A percentile compares a stretch with the other conserved stretches of the same genome.
Conservation (phyloP, 495 filamentous ascomycete species). For the Daldinia decipiens region DNA sequence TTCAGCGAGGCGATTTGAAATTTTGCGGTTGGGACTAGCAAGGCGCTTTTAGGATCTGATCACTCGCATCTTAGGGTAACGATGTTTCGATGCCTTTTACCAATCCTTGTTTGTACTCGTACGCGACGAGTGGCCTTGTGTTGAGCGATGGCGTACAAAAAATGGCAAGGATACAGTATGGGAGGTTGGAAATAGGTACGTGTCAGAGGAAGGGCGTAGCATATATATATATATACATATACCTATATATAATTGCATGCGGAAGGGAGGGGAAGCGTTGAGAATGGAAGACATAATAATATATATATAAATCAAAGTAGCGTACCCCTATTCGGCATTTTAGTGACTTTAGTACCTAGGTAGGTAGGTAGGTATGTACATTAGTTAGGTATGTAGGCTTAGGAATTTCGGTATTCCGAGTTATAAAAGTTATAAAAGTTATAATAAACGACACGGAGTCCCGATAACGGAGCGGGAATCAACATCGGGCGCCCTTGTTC, state of each 20-base stretch:
- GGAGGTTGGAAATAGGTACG: slow-evolving; percentile 23
- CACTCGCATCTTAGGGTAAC: slow-evolving; percentile 33
- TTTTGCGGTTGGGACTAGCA: slow-evolving; percentile 40
- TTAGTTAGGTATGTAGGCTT: too few species aligned
- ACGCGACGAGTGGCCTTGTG: slow-evolving; percentile 14
- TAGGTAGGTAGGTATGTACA: background rate
- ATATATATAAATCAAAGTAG: slow-evolving; percentile 14
- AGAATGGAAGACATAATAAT: slow-evolving; percentile 41
- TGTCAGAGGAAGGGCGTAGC: slow-evolving; percentile 39
- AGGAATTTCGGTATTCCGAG: slow-evolving; percentile 18
- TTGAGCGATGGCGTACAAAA: slow-evolving; percentile 53
- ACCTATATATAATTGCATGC: slow-evolving; percentile 40
- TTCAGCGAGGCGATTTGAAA: slow-evolving; percentile 39
- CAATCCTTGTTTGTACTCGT: slow-evolving; percentile 38
- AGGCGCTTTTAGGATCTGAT: slow-evolving; percentile 44
- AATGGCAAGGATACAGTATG: slow-evolving; percentile 30
- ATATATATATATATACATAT: slow-evolving; percentile 31
- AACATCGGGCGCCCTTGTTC: slow-evolving; percentile 11
- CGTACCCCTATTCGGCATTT: slow-evolving; percentile 10
- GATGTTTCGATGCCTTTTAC: slow-evolving; percentile 30
- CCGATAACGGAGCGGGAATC: slow-evolving; percentile 42
- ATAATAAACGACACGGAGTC: slow-evolving; percentile 22
- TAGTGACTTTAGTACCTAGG: background rate
- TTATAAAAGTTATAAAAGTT: background rate
- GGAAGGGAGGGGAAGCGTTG: slow-evolving; percentile 1